phyloP scores from a whole-genome alignment of 1,284 basidiomycete genomes.

The Melanopsichium pennsylvanicum region DNA sequence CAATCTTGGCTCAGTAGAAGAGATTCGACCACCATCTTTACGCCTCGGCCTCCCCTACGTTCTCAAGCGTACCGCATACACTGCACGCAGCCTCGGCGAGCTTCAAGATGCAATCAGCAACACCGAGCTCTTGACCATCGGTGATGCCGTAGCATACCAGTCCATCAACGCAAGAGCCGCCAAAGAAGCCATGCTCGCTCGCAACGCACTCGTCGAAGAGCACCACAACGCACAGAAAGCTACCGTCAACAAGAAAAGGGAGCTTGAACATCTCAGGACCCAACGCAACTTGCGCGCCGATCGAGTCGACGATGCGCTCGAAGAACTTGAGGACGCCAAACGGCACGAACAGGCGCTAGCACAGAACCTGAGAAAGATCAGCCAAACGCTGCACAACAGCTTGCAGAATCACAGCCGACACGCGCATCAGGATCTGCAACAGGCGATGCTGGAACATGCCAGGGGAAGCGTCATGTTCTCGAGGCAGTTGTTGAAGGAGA shows the following conservation, averaged over 20 bases:
- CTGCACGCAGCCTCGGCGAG: slow-evolving; percentile 30
- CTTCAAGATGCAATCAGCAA: slow-evolving; percentile 37
- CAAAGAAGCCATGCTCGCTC: slow-evolving; percentile 55
- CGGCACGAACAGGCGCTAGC: slow-evolving; percentile 48
- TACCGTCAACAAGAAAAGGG: slow-evolving; percentile 47
- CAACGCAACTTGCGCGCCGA: slow-evolving; percentile 40
- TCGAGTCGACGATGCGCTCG: slow-evolving; percentile 52
- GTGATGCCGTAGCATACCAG: slow-evolving; percentile 56
- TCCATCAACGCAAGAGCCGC: slow-evolving; percentile 57
- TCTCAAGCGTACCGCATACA: slow-evolving; percentile 40
- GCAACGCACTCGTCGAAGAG: slow-evolving; percentile 61
- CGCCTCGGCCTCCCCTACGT: slow-evolving; percentile 39
- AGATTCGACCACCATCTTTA: slow-evolving; percentile 31
- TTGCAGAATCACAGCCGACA: slow-evolving; percentile 53
- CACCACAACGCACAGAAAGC: slow-evolving; percentile 53
- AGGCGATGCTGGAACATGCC: slow-evolving; percentile 50
- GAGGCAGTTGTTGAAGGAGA: slow-evolving; percentile 35
- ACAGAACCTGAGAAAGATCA: slow-evolving; percentile 43
- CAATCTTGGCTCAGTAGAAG: slow-evolving; percentile 46
- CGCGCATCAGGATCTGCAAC: slow-evolving; percentile 59
- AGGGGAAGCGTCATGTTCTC: slow-evolving; percentile 46
- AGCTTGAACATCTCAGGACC: slow-evolving; percentile 52
- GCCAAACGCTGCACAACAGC: slow-evolving; percentile 40
- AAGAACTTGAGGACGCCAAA: slow-evolving; percentile 56
- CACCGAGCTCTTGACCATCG: slow-evolving; percentile 47